Percentiles rank a stretch among this genome's conserved stretches.
phyloP scores from a whole-genome alignment of 2,329 filamentous ascomycete species.

The Trichoderma arundinaceum region DNA sequence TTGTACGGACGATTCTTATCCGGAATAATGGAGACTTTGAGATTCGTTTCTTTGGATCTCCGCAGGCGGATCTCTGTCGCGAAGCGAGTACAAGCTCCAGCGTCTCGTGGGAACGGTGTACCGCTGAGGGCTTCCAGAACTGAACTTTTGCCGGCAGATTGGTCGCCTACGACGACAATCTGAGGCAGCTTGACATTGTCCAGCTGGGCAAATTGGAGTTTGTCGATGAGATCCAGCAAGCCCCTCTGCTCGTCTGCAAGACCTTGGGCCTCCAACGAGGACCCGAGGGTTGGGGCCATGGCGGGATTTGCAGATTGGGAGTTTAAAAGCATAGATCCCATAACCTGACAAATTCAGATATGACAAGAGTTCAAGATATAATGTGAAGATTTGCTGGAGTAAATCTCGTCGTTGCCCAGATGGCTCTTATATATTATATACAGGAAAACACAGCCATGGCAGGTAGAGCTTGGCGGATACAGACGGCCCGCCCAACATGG shows the following conservation, averaged over 20 bases:
- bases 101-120: constrained; percentile 64
- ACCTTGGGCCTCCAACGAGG: constrained; percentile 55
- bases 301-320: constrained; percentile 12
- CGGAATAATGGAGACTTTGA: constrained; percentile 61
- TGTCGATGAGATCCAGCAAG: constrained; percentile 63
- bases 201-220: constrained; percentile 59
- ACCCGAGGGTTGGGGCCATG: constrained; percentile 53
- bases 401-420: neutral
- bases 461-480: neutral
- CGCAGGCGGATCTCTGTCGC: constrained; percentile 65
- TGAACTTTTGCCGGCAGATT: constrained; percentile 68
- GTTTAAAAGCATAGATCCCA: constrained; percentile 33
- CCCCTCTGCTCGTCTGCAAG: constrained; percentile 61
- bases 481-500: neutral
- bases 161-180: constrained; percentile 68
- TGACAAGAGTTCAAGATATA: neutral
- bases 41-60: constrained; percentile 50
- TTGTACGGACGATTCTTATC: constrained; percentile 54
- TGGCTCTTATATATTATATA: constrained; percentile 1
- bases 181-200: constrained; percentile 62
- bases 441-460: neutral
- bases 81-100: constrained; percentile 66
- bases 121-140: constrained; percentile 68
- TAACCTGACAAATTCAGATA: constrained; percentile 11
- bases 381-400: neutral